Conservation (phyloP, 345 rosid species). For the Corchorus capsularis region DNA sequence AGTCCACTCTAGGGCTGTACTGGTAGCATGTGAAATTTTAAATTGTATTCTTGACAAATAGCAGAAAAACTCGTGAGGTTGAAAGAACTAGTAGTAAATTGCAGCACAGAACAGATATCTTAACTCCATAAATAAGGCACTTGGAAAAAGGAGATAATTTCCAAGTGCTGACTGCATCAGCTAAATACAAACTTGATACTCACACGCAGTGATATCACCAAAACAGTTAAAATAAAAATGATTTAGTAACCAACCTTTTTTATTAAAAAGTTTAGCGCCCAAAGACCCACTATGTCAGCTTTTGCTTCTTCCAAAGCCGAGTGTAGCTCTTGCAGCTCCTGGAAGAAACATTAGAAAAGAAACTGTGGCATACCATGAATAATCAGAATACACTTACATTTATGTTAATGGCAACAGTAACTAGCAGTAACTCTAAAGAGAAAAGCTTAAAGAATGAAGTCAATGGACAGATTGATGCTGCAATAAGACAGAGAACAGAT, state of each 20-base stretch:
- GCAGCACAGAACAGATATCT: not conserved
- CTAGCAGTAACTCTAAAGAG: not conserved
- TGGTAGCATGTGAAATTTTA: not conserved
- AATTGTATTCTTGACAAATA: not conserved
- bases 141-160: not conserved
- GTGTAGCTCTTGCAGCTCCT: conserved; percentile 94
- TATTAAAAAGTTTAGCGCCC: conserved; percentile 89
- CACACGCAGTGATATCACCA: conserved; percentile 7
- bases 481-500: not conserved
- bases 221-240: not conserved
- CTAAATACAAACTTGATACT: not conserved
- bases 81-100: not conserved
- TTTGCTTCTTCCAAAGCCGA: conserved; percentile 94
- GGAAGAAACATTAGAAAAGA: conserved; percentile 18
- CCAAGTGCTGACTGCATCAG: not conserved
- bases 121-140: not conserved
- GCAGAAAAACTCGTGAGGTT: conserved; percentile 6
- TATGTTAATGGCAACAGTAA: not conserved
- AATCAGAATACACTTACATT: not conserved
- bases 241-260: conserved; percentile 47
- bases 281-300: conserved; percentile 96
- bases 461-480: not conserved
- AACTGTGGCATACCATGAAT: not conserved
- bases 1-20: not conserved
- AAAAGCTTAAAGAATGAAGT: conserved; percentile 1